Base-by-base conservation (phyloP, 768 basidiomycete species). In the Boletus subparvulus region DNA sequence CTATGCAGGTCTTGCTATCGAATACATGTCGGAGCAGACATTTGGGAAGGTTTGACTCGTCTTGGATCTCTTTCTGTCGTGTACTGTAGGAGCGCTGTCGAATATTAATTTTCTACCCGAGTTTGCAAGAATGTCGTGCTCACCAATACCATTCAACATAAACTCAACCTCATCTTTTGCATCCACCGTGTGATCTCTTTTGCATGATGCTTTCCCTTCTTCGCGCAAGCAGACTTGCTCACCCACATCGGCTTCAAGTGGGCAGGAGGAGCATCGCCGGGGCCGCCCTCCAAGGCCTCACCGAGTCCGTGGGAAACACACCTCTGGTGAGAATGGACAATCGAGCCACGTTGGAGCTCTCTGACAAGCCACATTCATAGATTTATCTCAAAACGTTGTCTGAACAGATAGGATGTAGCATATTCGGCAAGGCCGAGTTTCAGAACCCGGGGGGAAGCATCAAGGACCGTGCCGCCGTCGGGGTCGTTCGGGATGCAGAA, bases 371-470 rank as follows among this genome's bases (percentile, higher is more conserved):
- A 21, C 19, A 35, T 19, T 4, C 69, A 17, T 26, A 97, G 94
- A 94, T 98, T 57, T 84, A 86, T 61, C 80, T 98, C 51, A 86
- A 91, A 71, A 74, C 74, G 14, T 79, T 97, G 9, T 97, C 93
- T 11, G 85, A 93, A 62, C 83, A 83, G 68, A 92, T 86, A 1
- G 94, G 94, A 16, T 85, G 84, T 52, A 83, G 83, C 50, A 93
- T 98, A 58, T 86, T 87, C 47, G 95, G 91, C n/a, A 98, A 99
- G 71, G 93, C 97, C 19, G 97, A 99, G 74, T 95, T 97, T 69
- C 94, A 97, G 76, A 98, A 98, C 67, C 97, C 97, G 0, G 97
- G 97, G 6, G 96, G 96, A 40, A 94, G 92, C 60, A 92, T 99
- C 63, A 99, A 99, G 75, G 97, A 99, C 69, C 86, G 97, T 46